A percentile compares a stretch with the other conserved stretches of the same genome.
Evolutionary conservation across 176 grass and related monocot genomes (phyloP).

Genomic region (Cenchrus americanus): DNA sequence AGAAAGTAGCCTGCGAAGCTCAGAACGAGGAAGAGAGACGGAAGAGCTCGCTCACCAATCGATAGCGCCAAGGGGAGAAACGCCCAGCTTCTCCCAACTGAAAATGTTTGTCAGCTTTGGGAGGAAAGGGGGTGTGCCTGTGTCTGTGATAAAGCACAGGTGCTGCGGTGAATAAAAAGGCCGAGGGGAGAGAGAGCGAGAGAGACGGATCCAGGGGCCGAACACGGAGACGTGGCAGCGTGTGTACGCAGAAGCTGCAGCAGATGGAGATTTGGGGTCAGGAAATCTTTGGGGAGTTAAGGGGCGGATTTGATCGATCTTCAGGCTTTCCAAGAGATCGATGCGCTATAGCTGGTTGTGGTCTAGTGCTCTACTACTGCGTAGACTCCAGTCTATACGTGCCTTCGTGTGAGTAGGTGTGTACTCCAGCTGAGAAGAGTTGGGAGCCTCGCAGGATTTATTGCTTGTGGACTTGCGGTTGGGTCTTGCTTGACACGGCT

Average conservation of each 20-base stretch:
- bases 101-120: slow-evolving; percentile 1
- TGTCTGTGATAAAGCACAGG: neutral
- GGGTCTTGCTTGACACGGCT: neutral
- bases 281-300: slow-evolving; percentile 51
- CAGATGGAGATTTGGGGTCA: slow-evolving; percentile 59
- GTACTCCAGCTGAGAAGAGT: neutral
- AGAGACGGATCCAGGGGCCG: slow-evolving; percentile 31
- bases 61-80: neutral
- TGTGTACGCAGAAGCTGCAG: slow-evolving; percentile 39
- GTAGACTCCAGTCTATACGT: neutral
- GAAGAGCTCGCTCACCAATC: neutral
- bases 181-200: neutral
- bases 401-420: neutral
- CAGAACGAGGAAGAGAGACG: neutral
- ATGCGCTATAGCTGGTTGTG: slow-evolving; percentile 32
- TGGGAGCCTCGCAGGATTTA: neutral
- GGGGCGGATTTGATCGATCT: slow-evolving; percentile 29
- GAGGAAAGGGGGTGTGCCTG: neutral
- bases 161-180: slow-evolving; percentile 31
- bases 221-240: slow-evolving; percentile 28
- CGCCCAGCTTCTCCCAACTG: slow-evolving; percentile 5
- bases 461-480: neutral
- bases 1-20: neutral
- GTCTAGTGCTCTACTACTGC: neutral
- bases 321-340: slow-evolving; percentile 40